Base-by-base conservation (phyloP, 2,329 filamentous ascomycete species). In the Aspergillus bombycis region DNA sequence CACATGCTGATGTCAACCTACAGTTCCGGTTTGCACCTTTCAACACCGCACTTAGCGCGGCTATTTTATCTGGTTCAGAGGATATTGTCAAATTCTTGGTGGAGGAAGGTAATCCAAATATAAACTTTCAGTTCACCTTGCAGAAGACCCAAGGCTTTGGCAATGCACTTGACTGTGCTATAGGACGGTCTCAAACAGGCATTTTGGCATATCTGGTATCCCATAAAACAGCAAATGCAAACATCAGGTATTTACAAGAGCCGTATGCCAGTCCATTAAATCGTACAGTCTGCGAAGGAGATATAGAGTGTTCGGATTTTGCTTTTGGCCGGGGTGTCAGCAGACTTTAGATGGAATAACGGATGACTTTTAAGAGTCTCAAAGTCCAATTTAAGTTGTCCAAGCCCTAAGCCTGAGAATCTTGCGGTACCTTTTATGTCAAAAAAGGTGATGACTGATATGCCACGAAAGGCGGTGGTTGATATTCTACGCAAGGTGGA, bases 31-130 rank as follows among this genome's bases (percentile, higher is more conserved):
- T 11, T 7, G 34, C 11, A 11, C 6, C 4, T 16, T 2, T 1
- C 0, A 7, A 16, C 12, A 36, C 11, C 12, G 1, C 34, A 2
- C 14, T 36, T 36, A 6, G 5, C 12, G 34, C 4, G 5, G 5
- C 12, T 5, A 5, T 3, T 7, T 1, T 0, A 36, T 28, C 26
- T 28, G 5, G 34, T 2, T 16, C 12, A 7, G 2, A 4, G 12
- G 34, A 36, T 36, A 5, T 36, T 36, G 34, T 36, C 5, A 16
- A 16, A 16, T 36, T 14, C 5, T 14, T 36, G 12, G 12, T 36
- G 34, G 34, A 36, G 3, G 3, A 36, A 12, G 12, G 34, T 2
- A 7, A 36, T 16, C 12, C 34, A 0, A 16, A 38, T 38, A 16
- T 38, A 6, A 7, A 38, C 34, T 16, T 34, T 4, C 32, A 34